A percentile compares a stretch with the other conserved stretches of the same genome.
Conservation (phyloP, 495 filamentous ascomycete genomes). For the Aspergillus panamensis region DNA sequence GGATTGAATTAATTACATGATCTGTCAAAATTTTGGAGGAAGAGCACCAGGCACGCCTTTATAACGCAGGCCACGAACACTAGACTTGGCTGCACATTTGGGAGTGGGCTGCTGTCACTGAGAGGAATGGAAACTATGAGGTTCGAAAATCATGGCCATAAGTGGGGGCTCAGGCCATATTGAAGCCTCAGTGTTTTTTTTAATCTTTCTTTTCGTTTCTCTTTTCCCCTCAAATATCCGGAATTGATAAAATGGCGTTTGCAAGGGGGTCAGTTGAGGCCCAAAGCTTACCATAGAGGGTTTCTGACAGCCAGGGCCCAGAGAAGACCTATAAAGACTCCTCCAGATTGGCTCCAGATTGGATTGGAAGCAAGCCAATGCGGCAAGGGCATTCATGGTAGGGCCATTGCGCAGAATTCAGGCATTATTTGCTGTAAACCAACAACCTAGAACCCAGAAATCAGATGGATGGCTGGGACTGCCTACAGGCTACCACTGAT, state of each 20-base stretch:
- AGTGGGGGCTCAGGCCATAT: too few relatives aligned
- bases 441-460: not conserved
- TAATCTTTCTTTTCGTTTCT: too few relatives aligned
- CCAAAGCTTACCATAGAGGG: not conserved
- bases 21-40: not conserved
- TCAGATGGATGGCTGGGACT: too few relatives aligned
- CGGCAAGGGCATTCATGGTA: not conserved
- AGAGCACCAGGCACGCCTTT: not conserved
- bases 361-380: not conserved
- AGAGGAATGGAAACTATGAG: too few relatives aligned
- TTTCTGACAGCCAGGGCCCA: not conserved
- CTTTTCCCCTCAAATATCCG: too few relatives aligned
- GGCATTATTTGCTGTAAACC: not conserved
- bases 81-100: not conserved
- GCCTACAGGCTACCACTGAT: too few relatives aligned
- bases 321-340: not conserved
- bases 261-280: too few relatives aligned
- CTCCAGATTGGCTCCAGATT: not conserved
- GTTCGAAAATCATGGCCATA: too few relatives aligned
- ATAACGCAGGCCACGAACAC: not conserved
- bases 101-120: too few relatives aligned
- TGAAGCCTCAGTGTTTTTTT: too few relatives aligned
- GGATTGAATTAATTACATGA: not conserved
- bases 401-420: not conserved
- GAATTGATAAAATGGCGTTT: too few relatives aligned